phyloP scores from a whole-genome alignment of 2,329 filamentous ascomycete species.

The Cordyceps militaris region DNA sequence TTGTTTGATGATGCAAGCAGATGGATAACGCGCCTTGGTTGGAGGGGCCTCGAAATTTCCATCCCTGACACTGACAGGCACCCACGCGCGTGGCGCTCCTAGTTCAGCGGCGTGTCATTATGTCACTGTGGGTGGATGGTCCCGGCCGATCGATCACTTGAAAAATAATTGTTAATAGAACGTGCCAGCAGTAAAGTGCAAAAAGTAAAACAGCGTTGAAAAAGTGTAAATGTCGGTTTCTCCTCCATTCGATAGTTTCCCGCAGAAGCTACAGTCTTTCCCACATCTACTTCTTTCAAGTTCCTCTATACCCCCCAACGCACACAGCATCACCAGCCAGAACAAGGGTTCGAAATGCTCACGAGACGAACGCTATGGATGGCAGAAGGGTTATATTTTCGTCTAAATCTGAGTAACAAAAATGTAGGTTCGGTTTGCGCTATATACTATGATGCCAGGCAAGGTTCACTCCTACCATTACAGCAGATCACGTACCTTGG shows the following conservation, averaged over 20 bases:
- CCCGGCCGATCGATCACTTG: neutral
- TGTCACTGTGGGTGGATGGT: conserved; percentile 1
- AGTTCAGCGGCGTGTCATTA: neutral
- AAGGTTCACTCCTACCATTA: neutral
- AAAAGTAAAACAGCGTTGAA: no score
- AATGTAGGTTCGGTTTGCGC: neutral
- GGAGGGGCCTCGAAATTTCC: conserved; percentile 11
- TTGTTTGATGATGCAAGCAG: conserved; percentile 6
- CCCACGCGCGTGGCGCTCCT: neutral
- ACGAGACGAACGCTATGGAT: neutral
- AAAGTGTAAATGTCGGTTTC: no score
- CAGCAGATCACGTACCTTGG: neutral
- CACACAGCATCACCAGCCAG: neutral
- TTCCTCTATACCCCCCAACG: no score
- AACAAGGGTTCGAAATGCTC: neutral
- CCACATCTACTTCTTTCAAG: no score
- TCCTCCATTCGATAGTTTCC: no score
- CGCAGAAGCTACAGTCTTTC: no score
- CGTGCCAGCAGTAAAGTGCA: no score
- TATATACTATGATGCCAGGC: neutral
- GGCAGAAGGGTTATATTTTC: neutral
- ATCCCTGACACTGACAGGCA: neutral
- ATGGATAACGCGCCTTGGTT: conserved; percentile 6
- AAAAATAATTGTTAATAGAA: neutral
- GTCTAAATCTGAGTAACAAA: neutral